Percentiles rank a stretch among this genome's conserved stretches.
Evolutionary conservation across 495 filamentous ascomycete genomes (phyloP).

Genomic region (Penicillium subrubescens): DNA sequence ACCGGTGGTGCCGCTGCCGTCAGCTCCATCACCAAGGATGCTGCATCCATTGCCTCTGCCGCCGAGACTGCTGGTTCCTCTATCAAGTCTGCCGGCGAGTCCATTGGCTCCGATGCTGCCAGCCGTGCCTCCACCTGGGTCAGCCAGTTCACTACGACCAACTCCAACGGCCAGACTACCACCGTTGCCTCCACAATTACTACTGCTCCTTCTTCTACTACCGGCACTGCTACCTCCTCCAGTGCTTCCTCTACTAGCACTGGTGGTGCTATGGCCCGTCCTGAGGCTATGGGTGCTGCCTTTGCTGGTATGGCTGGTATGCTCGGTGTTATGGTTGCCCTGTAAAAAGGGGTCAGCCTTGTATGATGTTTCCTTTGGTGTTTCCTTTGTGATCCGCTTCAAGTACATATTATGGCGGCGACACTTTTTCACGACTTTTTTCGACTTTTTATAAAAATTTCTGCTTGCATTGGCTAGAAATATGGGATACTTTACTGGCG

Average conservation of each 20-base stretch:
- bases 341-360: conserved; percentile 25
- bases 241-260: conserved; percentile 16
- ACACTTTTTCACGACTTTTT: conserved; percentile 25
- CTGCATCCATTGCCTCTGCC: conserved; percentile 21
- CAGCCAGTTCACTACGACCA: conserved; percentile 23
- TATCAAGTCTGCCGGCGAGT: conserved; percentile 15
- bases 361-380: not conserved
- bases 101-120: conserved; percentile 18
- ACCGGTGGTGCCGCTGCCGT: conserved; percentile 17
- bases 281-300: conserved; percentile 23
- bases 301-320: conserved; percentile 33
- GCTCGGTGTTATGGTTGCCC: conserved; percentile 41
- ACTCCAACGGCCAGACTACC: conserved; percentile 20
- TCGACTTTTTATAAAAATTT: conserved; percentile 3
- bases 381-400: not conserved
- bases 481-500: conserved; percentile 11
- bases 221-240: conserved; percentile 13
- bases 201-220: conserved; percentile 12
- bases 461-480: not conserved
- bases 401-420: no score
- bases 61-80: conserved; percentile 19
- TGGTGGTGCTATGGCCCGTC: conserved; percentile 1
- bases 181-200: conserved; percentile 23
- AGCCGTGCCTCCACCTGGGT: conserved; percentile 18
- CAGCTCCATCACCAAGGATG: conserved; percentile 14